Base-by-base conservation (phyloP, 495 filamentous ascomycete species). In the Podospora sp. region DNA sequence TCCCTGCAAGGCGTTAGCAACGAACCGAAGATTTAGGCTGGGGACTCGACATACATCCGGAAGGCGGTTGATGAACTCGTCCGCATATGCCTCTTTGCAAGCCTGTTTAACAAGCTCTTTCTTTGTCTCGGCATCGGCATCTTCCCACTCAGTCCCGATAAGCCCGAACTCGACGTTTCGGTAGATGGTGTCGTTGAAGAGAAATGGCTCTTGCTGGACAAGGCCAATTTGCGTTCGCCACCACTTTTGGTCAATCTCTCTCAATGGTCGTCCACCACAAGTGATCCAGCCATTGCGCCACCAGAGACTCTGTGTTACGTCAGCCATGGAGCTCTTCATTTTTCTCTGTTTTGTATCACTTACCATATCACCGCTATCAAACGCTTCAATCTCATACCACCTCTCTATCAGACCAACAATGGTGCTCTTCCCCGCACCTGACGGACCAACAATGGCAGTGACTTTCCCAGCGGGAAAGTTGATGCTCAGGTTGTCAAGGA, bases 381-480 rank as follows among this genome's bases (percentile, higher is more conserved):
- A 74, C 5, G 79, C 77, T 35, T 87, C 78, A 3, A 82, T 71
- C 55, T 85, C 80, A 70, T 92, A 92, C 82, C 85, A 90, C 62
- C 90, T 75, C 71, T 89, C 85, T 18, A 91, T 69, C 25, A 92
- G 73, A 0, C 81, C 85, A 0, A 90, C 85, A 50, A 92, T 85
- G 0, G 90, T 92, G 64, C 85, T 89, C 71, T 80, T 93, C 7
- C 90, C 90, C 20, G 87, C 89, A 6, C 90, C 90, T 1, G 88
- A 91, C 21, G 92, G 86, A 1, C 94, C 90, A 56, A 95, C 91
- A 57, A 97, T 83, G n/a, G 93, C 92, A 20, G 91, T 91, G 20
- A 88, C 88, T 73, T 95, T 92, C 1, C 94, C 93, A 6, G 92
- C 88, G 6, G 90, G 88, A 16, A 91, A 81, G 0, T 72, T 76